Evolutionary conservation across 371 early-diverging fungal species (phyloP).

Genomic region (Coemansia sp.): DNA sequence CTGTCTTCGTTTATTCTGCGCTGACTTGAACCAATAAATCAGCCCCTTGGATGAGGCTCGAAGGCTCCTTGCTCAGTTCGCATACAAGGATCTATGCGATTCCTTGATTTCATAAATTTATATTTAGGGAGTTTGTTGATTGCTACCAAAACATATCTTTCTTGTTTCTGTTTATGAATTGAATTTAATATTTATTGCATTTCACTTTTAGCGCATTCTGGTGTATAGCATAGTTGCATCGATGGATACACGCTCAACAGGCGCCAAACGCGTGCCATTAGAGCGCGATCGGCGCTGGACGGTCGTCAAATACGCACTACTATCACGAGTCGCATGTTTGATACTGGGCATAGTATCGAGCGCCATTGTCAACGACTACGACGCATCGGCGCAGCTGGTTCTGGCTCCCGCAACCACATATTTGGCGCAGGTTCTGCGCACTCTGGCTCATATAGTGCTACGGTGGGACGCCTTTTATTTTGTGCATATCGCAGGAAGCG

Average conservation of each 20-base stretch:
- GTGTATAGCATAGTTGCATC: neutral
- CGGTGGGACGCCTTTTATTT: slow-evolving; percentile 96
- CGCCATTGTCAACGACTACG: slow-evolving; percentile 59
- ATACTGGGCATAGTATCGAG: slow-evolving; percentile 53
- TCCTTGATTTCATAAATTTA: too few species aligned
- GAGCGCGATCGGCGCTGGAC: slow-evolving; percentile 15
- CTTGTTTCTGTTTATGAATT: too few species aligned
- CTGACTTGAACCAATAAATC: too few species aligned
- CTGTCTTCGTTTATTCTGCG: too few species aligned
- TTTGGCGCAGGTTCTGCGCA: slow-evolving; percentile 25
- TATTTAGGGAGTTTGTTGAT: too few species aligned
- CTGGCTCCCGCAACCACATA: neutral
- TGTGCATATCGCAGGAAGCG: slow-evolving; percentile 73
- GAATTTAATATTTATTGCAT: neutral
- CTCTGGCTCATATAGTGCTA: slow-evolving; percentile 60
- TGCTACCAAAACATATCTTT: too few species aligned
- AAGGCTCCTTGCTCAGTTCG: too few species aligned
- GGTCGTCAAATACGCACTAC: slow-evolving; percentile 27
- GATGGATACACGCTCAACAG: neutral
- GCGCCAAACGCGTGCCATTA: neutral
- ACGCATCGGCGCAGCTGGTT: slow-evolving; percentile 56
- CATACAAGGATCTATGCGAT: too few species aligned
- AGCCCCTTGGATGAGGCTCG: too few species aligned
- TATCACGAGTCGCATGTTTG: slow-evolving; percentile 37
- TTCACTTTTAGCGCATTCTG: neutral